Evolutionary conservation across 2,329 filamentous ascomycete genomes (phyloP), one percentile per base, ranked within the genome.

Genomic region (Coniochaeta sp.): DNA sequence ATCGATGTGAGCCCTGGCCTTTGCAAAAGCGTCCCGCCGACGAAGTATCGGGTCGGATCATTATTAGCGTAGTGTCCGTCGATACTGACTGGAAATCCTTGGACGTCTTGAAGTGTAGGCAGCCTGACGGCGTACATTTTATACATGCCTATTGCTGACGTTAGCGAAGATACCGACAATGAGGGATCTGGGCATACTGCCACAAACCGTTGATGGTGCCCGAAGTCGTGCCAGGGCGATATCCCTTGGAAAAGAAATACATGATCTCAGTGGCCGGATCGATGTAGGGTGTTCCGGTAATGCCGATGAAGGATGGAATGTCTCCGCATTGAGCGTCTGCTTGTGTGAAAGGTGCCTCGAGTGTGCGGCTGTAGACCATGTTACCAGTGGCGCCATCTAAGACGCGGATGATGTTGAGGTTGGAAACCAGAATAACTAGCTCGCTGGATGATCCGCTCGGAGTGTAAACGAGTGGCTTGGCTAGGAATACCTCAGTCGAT

Each of bases 1-100:
- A 77, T 69, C 24, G 79, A 71, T 1, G 78, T 70, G 12, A 85
- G 67, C 3, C 73, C 77, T 0, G 82, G 79, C 8, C 81, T 73
- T 64, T 84, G 81, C 38, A 81, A 74, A 36, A 81, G 74, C 3
- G 80, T 76, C 0, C 82, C 82, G 3, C 79, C 80, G 7, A 78
- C 71, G 62, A 84, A 83, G 63, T 77, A 78, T 17, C 79, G 76
- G 0, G 69, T 64, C 0, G 72, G 69, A 59, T 78, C 79, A 62
- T 83, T 83, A 24, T 76, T 73, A 0, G 79, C 76, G 3, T 67
- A 0, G 78, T 79, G 61, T 8, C 26, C 26, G 8, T 83, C 79
- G 1, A 84, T 69, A 56, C 75, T 66, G 9, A 82, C 68, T 0
- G 81, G 81, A 58, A 79, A 83, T 60, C 64, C 64, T 7, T 43